Percentiles rank a stretch among this genome's conserved stretches.
Evolutionary conservation across 805 yeast genomes (phyloP).

Genomic region (Blastobotrys americana): DNA sequence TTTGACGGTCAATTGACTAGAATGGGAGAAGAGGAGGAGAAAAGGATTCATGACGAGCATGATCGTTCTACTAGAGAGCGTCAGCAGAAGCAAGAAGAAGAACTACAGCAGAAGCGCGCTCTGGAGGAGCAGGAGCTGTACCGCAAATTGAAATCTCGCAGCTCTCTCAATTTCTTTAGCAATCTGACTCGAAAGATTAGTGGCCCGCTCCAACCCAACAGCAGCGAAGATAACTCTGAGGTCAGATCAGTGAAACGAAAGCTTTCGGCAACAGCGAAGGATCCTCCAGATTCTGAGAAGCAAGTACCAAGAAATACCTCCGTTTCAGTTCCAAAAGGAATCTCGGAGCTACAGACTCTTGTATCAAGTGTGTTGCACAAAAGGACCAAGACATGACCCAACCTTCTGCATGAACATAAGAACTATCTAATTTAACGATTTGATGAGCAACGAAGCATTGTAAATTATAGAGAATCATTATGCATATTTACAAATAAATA

Average conservation of each 20-base stretch:
- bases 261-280: not conserved
- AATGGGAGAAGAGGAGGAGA: not conserved
- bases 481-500: not conserved
- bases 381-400: not conserved
- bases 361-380: conserved; percentile 4
- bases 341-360: conserved; percentile 1
- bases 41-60: conserved; percentile 1
- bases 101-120: not conserved
- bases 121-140: not conserved
- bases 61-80: conserved; percentile 1
- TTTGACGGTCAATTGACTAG: not conserved
- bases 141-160: not conserved
- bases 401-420: too few species aligned
- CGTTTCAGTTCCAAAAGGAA: conserved; percentile 1
- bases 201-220: too few species aligned
- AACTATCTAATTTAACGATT: not conserved
- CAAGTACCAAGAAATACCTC: not conserved
- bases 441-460: not conserved
- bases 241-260: too few species aligned
- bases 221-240: too few species aligned
- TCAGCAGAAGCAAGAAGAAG: conserved; percentile 1
- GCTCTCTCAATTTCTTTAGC: conserved; percentile 1
- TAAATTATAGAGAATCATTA: not conserved
- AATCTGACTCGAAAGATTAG: not conserved
- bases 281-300: not conserved